Evolutionary conservation across 305 asterid species (phyloP).

Genomic region (Fraxinus ornus): DNA sequence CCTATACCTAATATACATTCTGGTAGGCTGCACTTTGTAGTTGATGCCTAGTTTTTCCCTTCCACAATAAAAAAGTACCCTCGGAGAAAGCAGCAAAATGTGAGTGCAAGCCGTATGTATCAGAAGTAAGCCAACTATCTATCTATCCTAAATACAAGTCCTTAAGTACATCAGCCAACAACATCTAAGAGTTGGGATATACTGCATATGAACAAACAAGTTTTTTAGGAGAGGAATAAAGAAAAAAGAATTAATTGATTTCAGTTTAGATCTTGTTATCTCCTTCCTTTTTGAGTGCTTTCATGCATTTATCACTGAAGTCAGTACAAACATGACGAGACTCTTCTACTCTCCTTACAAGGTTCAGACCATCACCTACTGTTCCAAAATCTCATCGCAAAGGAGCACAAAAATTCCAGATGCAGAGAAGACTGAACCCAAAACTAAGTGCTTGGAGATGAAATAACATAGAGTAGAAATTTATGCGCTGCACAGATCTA

Average conservation of each 20-base stretch:
- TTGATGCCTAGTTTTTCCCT: neutral
- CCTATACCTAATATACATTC: neutral
- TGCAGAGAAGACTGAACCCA: slow-evolving; percentile 8
- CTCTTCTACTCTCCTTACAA: neutral
- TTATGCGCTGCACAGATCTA: neutral
- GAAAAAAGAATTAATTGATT: neutral
- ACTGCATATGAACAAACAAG: neutral
- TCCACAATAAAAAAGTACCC: neutral
- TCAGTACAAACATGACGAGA: neutral
- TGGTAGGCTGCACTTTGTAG: neutral
- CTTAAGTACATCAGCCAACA: neutral
- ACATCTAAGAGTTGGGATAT: neutral
- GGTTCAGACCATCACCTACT: neutral
- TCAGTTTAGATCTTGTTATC: neutral
- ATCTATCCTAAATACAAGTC: neutral
- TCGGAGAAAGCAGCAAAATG: neutral
- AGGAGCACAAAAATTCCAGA: slow-evolving; percentile 7
- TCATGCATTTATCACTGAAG: neutral
- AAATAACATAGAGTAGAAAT: neutral
- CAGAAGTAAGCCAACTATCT: neutral
- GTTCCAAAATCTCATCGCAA: neutral
- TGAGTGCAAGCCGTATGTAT: neutral
- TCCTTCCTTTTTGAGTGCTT: neutral
- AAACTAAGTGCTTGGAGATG: neutral
- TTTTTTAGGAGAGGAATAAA: neutral